Evolutionary conservation across 179 eudicot species (phyloP), one percentile per base, ranked within the genome.

Genomic region (Silene vulgaris): DNA sequence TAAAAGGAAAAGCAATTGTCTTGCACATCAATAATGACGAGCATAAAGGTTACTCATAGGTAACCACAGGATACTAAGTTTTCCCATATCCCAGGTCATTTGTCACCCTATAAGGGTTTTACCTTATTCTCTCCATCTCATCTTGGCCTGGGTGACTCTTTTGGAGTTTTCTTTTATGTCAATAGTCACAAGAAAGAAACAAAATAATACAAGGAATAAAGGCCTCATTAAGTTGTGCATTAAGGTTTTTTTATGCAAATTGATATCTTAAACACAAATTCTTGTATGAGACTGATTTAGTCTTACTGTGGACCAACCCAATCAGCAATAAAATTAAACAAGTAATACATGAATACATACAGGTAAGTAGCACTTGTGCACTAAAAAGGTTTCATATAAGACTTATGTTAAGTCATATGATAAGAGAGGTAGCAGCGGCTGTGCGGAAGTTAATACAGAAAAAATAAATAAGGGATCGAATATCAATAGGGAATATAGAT

Each of bases 31-130:
- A 37, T 19, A 68, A 68, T 37, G 71, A 19, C 13, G 17, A 40
- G 14, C 54, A 40, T 17, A 68, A 40, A 68, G 54, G 52, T 1
- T 67, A 32, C 71, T 67, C 71, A 35, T 67, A 32, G 37, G 17
- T 67, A 32, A 37, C 71, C 48, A 67, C 71, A 30, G 72, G 54
- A 40, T 21, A 68, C 14, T 19, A 68, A 37, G 54, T 52, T 17
- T 37, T 30, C 14, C 72, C 14, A 40, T 37, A 50, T 69, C 17
- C 72, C 16, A 20, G 21, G 72, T 69, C n/a, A 69, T 43, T 40
- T 40, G 72, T 13, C 3, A 4, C 57, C 72, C 72, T 8, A 19
- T 3, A 69, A 40, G 57, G 32, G 28, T 17, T 40, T 67, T 37
- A 32, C 2, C 23, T 17, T 2, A 67, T 37, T 35, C 17, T 21